Base-by-base conservation (phyloP, 169 alveolate genomes). In the Eimeria tenella region DNA sequence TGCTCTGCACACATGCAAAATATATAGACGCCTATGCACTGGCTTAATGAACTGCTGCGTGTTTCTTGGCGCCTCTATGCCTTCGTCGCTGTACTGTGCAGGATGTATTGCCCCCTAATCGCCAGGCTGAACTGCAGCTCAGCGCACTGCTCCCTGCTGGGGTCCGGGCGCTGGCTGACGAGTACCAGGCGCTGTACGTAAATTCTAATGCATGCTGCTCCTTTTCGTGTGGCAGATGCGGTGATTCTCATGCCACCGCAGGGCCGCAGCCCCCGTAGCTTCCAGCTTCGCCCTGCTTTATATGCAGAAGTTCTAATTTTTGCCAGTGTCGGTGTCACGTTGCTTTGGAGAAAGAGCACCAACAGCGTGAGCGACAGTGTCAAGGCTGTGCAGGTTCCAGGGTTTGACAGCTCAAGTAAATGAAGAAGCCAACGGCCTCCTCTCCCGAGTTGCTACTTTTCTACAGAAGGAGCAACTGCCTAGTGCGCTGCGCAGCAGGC, bases 161-260 rank as follows among this genome's bases (percentile, higher is more conserved):
- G n/a, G 65, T 77, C n/a, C 86, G 86, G 23, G 86, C 86, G 31
- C 68, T 77, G n/a, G 86, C 86, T 9, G 86, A 77, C 65, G 86
- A 77, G 17, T 77, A 77, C 21, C 65, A 77, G 86, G 86, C 86
- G 68, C 68, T 77, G 86, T 77, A 77, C 50, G 86, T 77, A 77
- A 58, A 49, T 62, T 62, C 68, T 9, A 50, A 19, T 71, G 56
- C 82, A 58, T 77, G 86, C 65, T 42, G 56, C 25, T 8, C 4
- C 58, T 71, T 5, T 25, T 21, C 56, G 9, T 71, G 82, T 11
- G 25, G 82, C 82, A 7, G 56, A 9, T 23, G 56, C 17, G 56
- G 58, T 23, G 13, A 5, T 71, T 3, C 17, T 71, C 58, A 52
- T 25, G 77, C 77, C 25, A 31, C 2, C 42, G 42, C 42, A 31